Percentiles rank a stretch among this genome's conserved stretches.
These are phyloP conservation scores for Hordeum vulgare DNA, from an alignment of 176 grass and related monocot species.

Conservation along the genomic window MorexV3_pseudomolecules_assembly NC_058521.1:602227912-602228411, in stretches of 20 bases:
- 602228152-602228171: constrained; percentile 26
- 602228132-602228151: background rate
- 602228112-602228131: background rate
- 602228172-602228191: constrained; percentile 22
- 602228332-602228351: background rate
- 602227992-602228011: too few species aligned
- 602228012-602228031: too few species aligned
- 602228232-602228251: background rate
- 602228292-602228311: background rate
- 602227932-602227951: background rate
- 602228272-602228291: background rate
- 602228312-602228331: background rate
- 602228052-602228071: background rate
- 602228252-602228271: background rate
- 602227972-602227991: too few species aligned
- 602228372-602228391: background rate
- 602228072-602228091: background rate
- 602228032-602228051: too few species aligned
- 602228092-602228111: background rate
- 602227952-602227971: background rate
- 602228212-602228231: background rate
- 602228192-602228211: background rate
- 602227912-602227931: background rate
- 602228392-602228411: constrained; percentile 3
- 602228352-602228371: background rate